Conservation (phyloP, 306 rosid species). For the Sesbania bispinosa region DNA sequence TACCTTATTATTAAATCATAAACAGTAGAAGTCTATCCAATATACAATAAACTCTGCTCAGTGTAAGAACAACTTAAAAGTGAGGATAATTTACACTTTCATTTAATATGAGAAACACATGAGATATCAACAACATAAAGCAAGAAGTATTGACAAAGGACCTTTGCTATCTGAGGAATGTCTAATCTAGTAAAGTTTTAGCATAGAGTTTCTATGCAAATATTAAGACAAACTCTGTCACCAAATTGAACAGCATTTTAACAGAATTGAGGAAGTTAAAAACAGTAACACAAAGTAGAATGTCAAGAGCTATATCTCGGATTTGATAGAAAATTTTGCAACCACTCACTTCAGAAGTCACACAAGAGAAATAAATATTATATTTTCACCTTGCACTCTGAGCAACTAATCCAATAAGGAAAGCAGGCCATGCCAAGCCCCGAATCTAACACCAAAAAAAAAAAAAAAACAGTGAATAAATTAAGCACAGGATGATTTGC, state of each 20-base stretch:
- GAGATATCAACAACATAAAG: not conserved
- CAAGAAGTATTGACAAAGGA: not conserved
- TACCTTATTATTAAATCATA: not conserved
- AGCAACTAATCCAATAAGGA: conserved; percentile 69
- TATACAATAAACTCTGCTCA: conserved; percentile 1
- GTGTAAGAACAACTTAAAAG: not conserved
- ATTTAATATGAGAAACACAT: not conserved
- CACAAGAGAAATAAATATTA: not conserved
- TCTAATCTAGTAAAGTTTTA: not conserved
- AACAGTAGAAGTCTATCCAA: not conserved
- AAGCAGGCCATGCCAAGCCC: conserved; percentile 82
- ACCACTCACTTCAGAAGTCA: not conserved
- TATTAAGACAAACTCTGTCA: not conserved
- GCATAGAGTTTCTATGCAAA: not conserved
- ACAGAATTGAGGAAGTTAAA: not conserved
- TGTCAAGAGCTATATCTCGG: not conserved
- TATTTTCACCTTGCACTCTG: conserved; percentile 72
- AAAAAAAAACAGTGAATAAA: conserved; percentile 10
- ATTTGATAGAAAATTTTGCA: no score
- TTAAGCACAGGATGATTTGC: conserved; percentile 16
- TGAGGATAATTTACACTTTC: not conserved
- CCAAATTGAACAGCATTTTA: not conserved
- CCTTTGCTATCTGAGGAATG: not conserved
- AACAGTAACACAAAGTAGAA: not conserved
- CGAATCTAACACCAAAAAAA: conserved; percentile 60